Conservation (phyloP, 345 rosid species). For the Clausena lansium region DNA sequence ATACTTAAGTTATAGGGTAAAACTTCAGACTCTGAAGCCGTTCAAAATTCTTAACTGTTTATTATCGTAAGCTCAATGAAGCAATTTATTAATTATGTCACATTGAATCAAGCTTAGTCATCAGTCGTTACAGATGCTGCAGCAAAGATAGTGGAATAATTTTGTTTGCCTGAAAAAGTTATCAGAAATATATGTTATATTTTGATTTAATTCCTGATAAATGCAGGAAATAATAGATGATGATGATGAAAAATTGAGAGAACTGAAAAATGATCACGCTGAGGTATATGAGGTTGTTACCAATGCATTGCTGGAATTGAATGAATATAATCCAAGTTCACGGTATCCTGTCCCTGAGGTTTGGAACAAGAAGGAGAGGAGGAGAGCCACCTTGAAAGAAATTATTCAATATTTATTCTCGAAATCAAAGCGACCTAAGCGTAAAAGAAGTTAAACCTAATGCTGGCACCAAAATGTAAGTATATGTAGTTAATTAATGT, state of each 20-base stretch:
- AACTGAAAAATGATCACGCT: constrained; percentile 20
- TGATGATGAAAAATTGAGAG: constrained; percentile 20
- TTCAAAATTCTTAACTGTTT: not conserved
- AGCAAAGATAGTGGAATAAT: not conserved
- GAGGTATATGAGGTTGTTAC: constrained; percentile 25
- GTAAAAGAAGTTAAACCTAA: constrained; percentile 6
- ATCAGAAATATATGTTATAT: not conserved
- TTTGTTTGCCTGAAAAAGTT: not conserved
- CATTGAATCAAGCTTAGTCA: not conserved
- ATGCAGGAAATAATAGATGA: constrained; percentile 26
- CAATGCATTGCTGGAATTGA: constrained; percentile 31
- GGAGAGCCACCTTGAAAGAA: constrained; percentile 30
- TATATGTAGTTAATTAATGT: not conserved
- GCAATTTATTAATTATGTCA: not conserved
- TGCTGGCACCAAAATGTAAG: not conserved
- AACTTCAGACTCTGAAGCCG: not conserved
- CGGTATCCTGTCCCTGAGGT: constrained; percentile 22
- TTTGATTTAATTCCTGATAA: not conserved
- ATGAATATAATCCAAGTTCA: constrained; percentile 32
- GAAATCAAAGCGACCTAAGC: constrained; percentile 26
- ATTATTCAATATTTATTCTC: constrained; percentile 18
- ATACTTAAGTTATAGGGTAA: not conserved
- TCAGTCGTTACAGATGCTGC: not conserved
- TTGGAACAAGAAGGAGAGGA: constrained; percentile 31
- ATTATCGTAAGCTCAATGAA: not conserved